Evolutionary conservation across 805 yeast genomes (phyloP), one percentile per base, ranked within the genome.

Genomic region (Barnettozyma salicaria): DNA sequence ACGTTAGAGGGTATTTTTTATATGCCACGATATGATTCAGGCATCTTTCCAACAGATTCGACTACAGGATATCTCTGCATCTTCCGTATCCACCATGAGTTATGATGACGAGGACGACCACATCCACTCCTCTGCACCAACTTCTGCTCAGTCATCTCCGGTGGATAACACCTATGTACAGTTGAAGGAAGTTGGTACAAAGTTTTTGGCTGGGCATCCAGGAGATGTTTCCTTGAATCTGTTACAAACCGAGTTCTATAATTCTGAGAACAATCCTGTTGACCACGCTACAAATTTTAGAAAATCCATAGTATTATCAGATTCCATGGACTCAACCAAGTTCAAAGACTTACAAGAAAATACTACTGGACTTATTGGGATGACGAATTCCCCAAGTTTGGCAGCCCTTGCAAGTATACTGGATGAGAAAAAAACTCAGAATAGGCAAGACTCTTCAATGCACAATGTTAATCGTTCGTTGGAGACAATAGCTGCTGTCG

Each of bases 351-450:
- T 26, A 3, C 38, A 37, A 25, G 39, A 39, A 24, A 30, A 36
- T 22, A 37, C 20, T 25, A 30, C 28, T 2, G 39, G 32, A 2
- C 30, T 30, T 14, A 21, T 59, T 14, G 59, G 60, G 27, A 63
- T 66, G 60, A 62, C 68, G 4, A 56, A 65, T 17, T 65, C 70
- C 2, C 72, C 72, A 4, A 64, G 70, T 1, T 49, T 67, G 25
- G 60, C 67, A 40, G 70, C 69, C 0, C 42, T 67, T n/a, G 68
- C 69, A 2, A 58, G 59, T 25, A 57, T 65, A 19, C 48, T 67
- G 26, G 64, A 60, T 38, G 63, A 60, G 36, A 65, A 63, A 29
- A 53, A 61, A 5, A 56, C 53, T 21, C 49, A 42, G 14, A 49
- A 16, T 53, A 51, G 39, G 11, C 39, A 32, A 11, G 29, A 37